Conservation (phyloP, 345 rosid species). For the rapeseed (Brassica napus) region Da-Ae NC_063452.1:59669001-59669500, state of each 20-base stretch:
- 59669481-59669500: too few relatives aligned
- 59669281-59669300: neutral
- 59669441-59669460: too few relatives aligned
- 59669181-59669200: neutral
- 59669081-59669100: neutral
- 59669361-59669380: too few relatives aligned
- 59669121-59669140: neutral
- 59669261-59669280: neutral
- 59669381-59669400: neutral
- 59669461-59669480: too few relatives aligned
- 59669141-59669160: neutral
- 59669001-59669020: too few relatives aligned
- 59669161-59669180: neutral
- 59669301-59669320: neutral
- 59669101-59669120: neutral
- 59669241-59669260: neutral
- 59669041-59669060: too few relatives aligned
- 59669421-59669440: neutral
- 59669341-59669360: too few relatives aligned
- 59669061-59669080: too few relatives aligned
- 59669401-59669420: neutral
- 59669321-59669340: too few relatives aligned
- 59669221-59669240: neutral
- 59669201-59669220: neutral
- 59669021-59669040: too few relatives aligned